Base-by-base conservation (phyloP, 345 rosid genomes). In the Eucalyptus fibrosa region DNA sequence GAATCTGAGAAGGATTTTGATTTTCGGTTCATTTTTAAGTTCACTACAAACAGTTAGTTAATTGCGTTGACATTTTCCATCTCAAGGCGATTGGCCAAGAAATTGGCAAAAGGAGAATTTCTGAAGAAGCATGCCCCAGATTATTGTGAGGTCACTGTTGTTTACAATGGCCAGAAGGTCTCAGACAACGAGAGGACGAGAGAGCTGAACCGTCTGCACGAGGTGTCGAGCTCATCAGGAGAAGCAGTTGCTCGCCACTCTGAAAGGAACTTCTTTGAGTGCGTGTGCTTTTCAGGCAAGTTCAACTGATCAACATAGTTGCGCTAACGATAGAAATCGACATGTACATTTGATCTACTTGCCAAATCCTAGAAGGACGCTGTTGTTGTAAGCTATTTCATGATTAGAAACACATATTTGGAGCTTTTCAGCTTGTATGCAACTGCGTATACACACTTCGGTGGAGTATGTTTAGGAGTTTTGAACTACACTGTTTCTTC, bases 121-220 rank as follows among this genome's bases (percentile, higher is more conserved):
- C 90, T 95, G 47, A 92, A 88, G 92, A 92, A 91, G 90, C 91
- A 93, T 91, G 95, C 96, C 24, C 96, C 97, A 7, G 95, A 93
- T 2, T 94, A 87, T 51, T 94, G 96, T 69, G 91, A 93, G 87
- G 95, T 94, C 15, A 92, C 91, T 24, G 87, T 94, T 56, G 94
- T 94, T 86, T 90, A 87, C 85, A 87, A 93, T 13, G 95, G 95
- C 21, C 90, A 91, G 91, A 92, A 92, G 87, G 87, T 92, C 50
- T 9, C 18, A n/a, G 93, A 87, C 11, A 72, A 50, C 50, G 56
- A 90, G 86, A 67, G 88, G 56, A 51, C 56, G 9, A 15, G 81
- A 32, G 91, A 90, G 56, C 30, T 34, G 51, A 87, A 72, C 50
- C 89, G 60, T 59, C 86, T 88, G 15, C 50, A 91, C 26, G 42